Evolutionary conservation across 2,329 filamentous ascomycete species (phyloP).

Genomic region (Didymella keratinophila): DNA sequence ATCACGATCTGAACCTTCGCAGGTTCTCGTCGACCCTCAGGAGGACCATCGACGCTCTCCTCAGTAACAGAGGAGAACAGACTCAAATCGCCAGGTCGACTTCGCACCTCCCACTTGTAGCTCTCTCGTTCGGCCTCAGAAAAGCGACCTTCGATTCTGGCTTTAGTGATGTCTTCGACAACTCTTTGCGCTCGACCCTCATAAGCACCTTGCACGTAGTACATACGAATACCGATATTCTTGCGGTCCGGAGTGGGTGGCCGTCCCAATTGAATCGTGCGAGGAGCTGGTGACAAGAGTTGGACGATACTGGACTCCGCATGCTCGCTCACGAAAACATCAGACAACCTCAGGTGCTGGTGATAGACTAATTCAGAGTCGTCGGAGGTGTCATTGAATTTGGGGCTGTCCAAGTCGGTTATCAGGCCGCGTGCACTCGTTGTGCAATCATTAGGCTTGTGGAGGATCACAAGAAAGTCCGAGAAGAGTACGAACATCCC

Average conservation of each 20-base stretch:
- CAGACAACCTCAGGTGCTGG: slow-evolving; percentile 73
- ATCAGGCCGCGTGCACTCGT: slow-evolving; percentile 78
- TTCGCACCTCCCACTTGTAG: slow-evolving; percentile 80
- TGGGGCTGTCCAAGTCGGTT: slow-evolving; percentile 84
- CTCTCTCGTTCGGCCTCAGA: slow-evolving; percentile 83
- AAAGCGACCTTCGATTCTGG: slow-evolving; percentile 84
- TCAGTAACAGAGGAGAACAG: slow-evolving; percentile 74
- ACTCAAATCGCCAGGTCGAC: slow-evolving; percentile 63
- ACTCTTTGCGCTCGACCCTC: slow-evolving; percentile 79
- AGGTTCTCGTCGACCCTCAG: slow-evolving; percentile 71
- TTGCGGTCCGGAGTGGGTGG: slow-evolving; percentile 45
- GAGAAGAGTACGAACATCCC: slow-evolving; percentile 86
- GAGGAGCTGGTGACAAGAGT: slow-evolving; percentile 65
- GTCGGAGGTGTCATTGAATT: slow-evolving; percentile 50
- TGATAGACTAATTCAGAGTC: slow-evolving; percentile 74
- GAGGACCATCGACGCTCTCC: slow-evolving; percentile 68
- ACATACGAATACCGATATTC: slow-evolving; percentile 53
- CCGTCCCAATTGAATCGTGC: slow-evolving; percentile 35
- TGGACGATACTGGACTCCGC: slow-evolving; percentile 69
- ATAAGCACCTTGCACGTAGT: slow-evolving; percentile 76
- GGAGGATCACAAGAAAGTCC: slow-evolving; percentile 79
- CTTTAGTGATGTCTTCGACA: slow-evolving; percentile 86
- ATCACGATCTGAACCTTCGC: slow-evolving; percentile 76
- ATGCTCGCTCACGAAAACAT: slow-evolving; percentile 75
- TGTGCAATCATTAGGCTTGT: slow-evolving; percentile 69